Evolutionary conservation across 129 eudicot species (phyloP).

Genomic region (Helianthus annuus): HanXRQr2.0-SUNRISE NC_035448.2:155378845-155379344

Average conservation of each 20-base stretch:
- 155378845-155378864: no score
- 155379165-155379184: not conserved
- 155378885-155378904: conserved; percentile 8
- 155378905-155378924: conserved; percentile 20
- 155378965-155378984: no score
- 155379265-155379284: not conserved
- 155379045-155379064: conserved; percentile 17
- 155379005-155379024: conserved; percentile 33
- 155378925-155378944: conserved; percentile 37
- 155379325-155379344: not conserved
- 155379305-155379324: not conserved
- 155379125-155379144: not conserved
- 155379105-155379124: conserved; percentile 15
- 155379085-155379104: conserved; percentile 1
- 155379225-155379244: conserved; percentile 17
- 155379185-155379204: conserved; percentile 1
- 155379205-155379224: conserved; percentile 4
- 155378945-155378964: not conserved
- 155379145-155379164: not conserved
- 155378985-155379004: not conserved
- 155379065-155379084: not conserved
- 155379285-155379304: not conserved
- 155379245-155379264: not conserved
- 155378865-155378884: not conserved
- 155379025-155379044: not conserved